Percentiles rank a stretch among this genome's conserved stretches.
Conservation (phyloP, 208 protist genomes). For the Tritrichomonas musculus region DNA sequence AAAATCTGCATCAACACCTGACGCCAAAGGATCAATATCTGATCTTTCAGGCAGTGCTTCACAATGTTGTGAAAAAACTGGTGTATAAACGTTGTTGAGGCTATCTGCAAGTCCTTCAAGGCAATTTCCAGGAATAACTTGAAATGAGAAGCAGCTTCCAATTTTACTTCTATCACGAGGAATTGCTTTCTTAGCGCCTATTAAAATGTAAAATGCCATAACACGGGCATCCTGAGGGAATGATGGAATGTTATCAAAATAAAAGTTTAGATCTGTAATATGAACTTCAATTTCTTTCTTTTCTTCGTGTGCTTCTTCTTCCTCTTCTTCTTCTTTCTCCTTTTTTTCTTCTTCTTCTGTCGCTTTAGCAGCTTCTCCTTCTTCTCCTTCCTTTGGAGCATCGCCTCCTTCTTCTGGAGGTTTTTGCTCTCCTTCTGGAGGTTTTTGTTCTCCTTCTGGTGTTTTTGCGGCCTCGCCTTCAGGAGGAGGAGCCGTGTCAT, state of each 20-base stretch:
- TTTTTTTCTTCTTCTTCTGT: background rate
- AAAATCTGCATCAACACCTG: slow-evolving; percentile 15
- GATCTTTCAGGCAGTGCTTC: background rate
- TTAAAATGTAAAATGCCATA: slow-evolving; percentile 7
- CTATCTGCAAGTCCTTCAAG: background rate
- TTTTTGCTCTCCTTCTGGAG: background rate
- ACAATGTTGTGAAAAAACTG: background rate
- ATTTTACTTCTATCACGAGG: slow-evolving; percentile 25
- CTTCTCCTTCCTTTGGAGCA: background rate
- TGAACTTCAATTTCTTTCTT: background rate
- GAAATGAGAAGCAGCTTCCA: background rate
- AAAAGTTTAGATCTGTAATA: slow-evolving; percentile 6
- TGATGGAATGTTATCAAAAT: slow-evolving; percentile 9
- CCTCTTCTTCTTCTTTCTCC: background rate
- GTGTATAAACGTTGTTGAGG: slow-evolving; percentile 16
- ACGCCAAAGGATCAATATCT: background rate
- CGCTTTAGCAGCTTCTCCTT: background rate
- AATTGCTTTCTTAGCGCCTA: background rate
- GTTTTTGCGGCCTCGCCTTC: background rate
- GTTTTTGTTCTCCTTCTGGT: background rate
- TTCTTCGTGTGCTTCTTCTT: background rate
- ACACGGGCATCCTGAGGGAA: background rate
- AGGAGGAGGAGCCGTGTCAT: background rate
- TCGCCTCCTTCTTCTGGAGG: background rate
- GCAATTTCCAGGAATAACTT: slow-evolving; percentile 30